Percentiles rank a stretch among this genome's conserved stretches.
Evolutionary conservation across 1,284 basidiomycete genomes (phyloP).

Genomic region (Malassezia furfur): DNA sequence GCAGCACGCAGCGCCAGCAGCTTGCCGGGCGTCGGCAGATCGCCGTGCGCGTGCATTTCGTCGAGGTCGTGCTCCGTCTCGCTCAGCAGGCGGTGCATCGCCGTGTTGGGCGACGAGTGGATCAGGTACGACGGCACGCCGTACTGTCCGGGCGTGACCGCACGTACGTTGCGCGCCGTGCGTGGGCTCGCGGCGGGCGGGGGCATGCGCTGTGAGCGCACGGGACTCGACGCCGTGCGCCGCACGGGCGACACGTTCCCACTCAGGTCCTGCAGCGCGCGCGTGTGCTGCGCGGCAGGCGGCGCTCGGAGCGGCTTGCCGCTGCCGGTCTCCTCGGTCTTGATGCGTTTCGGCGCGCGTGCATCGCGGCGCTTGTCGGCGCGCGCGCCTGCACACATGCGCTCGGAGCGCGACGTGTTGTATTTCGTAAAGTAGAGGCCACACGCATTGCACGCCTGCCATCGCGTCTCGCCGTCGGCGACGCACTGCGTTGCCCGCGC

Average conservation of each 20-base stretch:
- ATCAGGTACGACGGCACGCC: slow-evolving; percentile 34
- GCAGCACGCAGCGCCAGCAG: slow-evolving; percentile 15
- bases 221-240: slow-evolving; percentile 20
- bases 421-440: slow-evolving; percentile 40
- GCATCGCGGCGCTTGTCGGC: slow-evolving; percentile 1
- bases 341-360: not conserved
- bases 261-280: not conserved
- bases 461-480: slow-evolving; percentile 25
- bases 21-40: slow-evolving; percentile 23
- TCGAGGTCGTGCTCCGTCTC: slow-evolving; percentile 38
- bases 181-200: slow-evolving; percentile 8
- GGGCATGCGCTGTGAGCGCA: slow-evolving; percentile 23
- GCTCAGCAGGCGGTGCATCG: slow-evolving; percentile 37
- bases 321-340: not conserved
- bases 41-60: slow-evolving; percentile 19
- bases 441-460: slow-evolving; percentile 44
- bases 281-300: not conserved
- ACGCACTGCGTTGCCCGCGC: slow-evolving; percentile 10
- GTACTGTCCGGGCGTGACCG: slow-evolving; percentile 16
- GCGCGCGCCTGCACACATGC: slow-evolving; percentile 18
- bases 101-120: slow-evolving; percentile 40
- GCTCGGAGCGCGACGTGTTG: slow-evolving; percentile 29
- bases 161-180: not conserved
- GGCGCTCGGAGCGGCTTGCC: slow-evolving; percentile 8
- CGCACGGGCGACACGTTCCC: slow-evolving; percentile 5